Base-by-base conservation (phyloP, 768 basidiomycete genomes). In the Boletus patriciae region DNA sequence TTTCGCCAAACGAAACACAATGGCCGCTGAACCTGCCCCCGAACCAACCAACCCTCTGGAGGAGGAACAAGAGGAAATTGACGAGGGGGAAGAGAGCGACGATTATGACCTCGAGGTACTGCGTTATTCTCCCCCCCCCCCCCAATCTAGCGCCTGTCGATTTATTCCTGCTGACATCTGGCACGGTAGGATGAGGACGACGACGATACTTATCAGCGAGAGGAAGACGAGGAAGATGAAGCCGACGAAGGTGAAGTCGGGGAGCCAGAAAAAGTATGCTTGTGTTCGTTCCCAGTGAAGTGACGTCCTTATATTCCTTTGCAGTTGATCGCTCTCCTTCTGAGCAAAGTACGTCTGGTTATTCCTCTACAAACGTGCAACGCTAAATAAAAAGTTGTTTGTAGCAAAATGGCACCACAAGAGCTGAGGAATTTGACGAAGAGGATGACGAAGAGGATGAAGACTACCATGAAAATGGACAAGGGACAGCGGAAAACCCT, bases 31-130 rank as follows among this genome's bases (percentile, higher is more conserved):
- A 52, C 61, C 67, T 25, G 18, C 56, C 1, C 21, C 43, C 11
- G 59, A 73, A 33, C 58, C 63, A 6, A 46, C 53, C 11, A 11
- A 46, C 38, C 0, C 7, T 0, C 15, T 3, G 1, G 43, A 58
- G 21, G 60, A 65, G 36, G 44, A 38, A 27, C n/a, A 34, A 9
- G 57, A 62, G 15, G 60, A 57, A 29, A 3, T 6, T 21, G 49
- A 61, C 7, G 64, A 63, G 2, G 69, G 50, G 13, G 71, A 73
- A n/a, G 68, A 72, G 29, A 69, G 61, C 29, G 70, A 70, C 21
- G n/a, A 18, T 2, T 73, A 71, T 46, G 69, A 66, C 0, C 3
- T 58, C 25, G 65, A 71, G 58, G 69, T 70, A 47, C 45, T n/a
- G 52, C 45, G 11, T 43, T 15, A 9, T 43, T 55, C 44, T 4